A percentile compares a stretch with the other conserved stretches of the same genome.
Conservation (phyloP, 306 rosid species). For the Cicer bijugum region DNA sequence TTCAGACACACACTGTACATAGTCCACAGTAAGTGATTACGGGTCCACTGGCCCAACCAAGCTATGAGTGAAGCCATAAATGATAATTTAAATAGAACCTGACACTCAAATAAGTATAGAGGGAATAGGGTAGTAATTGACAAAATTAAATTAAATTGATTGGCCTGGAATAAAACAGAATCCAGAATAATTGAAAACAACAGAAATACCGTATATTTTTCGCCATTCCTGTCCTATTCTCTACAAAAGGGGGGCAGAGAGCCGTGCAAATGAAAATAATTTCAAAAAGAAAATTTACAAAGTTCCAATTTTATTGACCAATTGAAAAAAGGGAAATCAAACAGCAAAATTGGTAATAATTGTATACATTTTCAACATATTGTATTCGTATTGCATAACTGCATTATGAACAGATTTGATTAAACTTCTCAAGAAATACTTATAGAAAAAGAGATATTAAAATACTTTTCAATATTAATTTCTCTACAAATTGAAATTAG, state of each 20-base stretch:
- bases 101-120: not conserved
- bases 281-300: constrained; percentile 18
- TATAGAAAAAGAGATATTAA: not conserved
- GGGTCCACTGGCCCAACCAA: constrained; percentile 18
- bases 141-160: constrained; percentile 32
- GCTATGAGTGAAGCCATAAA: constrained; percentile 32
- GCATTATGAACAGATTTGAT: not conserved
- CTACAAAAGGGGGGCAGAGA: constrained; percentile 3
- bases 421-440: not conserved
- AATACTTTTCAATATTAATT: not conserved
- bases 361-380: not conserved
- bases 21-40: constrained; percentile 23
- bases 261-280: constrained; percentile 8
- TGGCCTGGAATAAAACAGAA: constrained; percentile 9
- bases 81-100: not conserved
- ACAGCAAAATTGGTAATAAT: constrained; percentile 4
- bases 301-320: constrained; percentile 35
- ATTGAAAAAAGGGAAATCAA: constrained; percentile 28
- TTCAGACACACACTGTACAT: constrained; percentile 6
- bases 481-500: not conserved
- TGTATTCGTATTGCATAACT: not conserved
- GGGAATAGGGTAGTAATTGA: constrained; percentile 16
- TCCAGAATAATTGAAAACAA: not conserved
- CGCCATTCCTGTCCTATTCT: constrained; percentile 10
- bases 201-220: constrained; percentile 4